These are phyloP conservation scores for Naganishia kalamii DNA, from an alignment of 768 basidiomycete genomes.

Conservation along the genomic window DNA sequence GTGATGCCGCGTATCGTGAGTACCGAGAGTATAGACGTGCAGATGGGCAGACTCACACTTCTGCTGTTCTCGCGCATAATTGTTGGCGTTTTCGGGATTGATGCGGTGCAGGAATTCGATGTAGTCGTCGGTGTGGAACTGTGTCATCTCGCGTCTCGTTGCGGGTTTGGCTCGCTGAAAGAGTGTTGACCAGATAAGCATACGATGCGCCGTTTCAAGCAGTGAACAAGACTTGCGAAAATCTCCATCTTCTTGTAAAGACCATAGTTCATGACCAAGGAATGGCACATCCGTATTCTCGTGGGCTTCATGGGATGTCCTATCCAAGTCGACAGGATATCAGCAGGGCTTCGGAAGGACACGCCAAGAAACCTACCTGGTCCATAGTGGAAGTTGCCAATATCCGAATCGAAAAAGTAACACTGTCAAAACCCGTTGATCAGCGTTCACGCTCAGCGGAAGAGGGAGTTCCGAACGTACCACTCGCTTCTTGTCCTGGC, in stretches of 20 bases:
- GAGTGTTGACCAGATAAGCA: neutral
- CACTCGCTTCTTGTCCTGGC: conserved; percentile 80
- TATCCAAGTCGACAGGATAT: conserved; percentile 31
- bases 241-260: conserved; percentile 99
- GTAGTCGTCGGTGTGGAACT: conserved; percentile 99
- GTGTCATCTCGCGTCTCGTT: conserved; percentile 97
- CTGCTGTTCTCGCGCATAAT: conserved; percentile 86
- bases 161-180: conserved; percentile 95
- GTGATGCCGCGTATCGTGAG: neutral
- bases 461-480: conserved; percentile 53
- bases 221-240: conserved; percentile 61
- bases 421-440: conserved; percentile 54
- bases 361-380: conserved; percentile 44
- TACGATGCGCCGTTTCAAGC: neutral
- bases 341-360: neutral
- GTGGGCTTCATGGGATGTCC: conserved; percentile 99
- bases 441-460: neutral
- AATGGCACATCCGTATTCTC: conserved; percentile 98
- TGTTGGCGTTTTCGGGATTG: conserved; percentile 89
- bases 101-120: conserved; percentile 93
- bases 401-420: conserved; percentile 99
- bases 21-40: neutral
- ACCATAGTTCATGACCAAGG: conserved; percentile 98
- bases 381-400: conserved; percentile 99
- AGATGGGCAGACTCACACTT: conserved; percentile 61